A percentile compares a stretch with the other conserved stretches of the same genome.
phyloP scores from a whole-genome alignment of 2,329 filamentous ascomycete species.

The Cladosporium velox region DNA sequence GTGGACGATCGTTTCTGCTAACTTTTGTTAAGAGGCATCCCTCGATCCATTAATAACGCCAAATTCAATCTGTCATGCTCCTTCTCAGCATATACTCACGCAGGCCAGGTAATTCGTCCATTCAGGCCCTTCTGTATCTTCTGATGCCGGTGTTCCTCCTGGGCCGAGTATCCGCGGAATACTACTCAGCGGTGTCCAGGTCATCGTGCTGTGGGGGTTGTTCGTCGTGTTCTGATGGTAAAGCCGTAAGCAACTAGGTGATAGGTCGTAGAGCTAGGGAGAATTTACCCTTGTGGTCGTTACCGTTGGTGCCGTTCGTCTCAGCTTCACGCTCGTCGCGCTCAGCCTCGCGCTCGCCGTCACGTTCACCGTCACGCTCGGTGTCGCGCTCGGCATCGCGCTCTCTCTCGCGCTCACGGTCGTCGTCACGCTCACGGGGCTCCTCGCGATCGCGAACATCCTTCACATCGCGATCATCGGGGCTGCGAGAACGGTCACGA shows the following conservation, averaged over 20 bases:
- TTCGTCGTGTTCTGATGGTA: constrained; percentile 59
- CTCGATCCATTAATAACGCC: constrained; percentile 21
- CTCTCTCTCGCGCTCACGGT: constrained; percentile 61
- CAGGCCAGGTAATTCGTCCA: constrained; percentile 1
- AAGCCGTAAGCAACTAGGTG: constrained; percentile 31
- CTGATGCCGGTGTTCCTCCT: constrained; percentile 3
- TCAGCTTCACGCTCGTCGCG: constrained; percentile 38
- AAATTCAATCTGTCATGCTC: constrained; percentile 14
- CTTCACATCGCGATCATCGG: constrained; percentile 66
- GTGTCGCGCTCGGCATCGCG: constrained; percentile 39
- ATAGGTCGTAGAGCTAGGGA: constrained; percentile 5
- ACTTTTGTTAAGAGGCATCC: constrained; percentile 22
- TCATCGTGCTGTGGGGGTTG: constrained; percentile 88
- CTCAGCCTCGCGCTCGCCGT: constrained; percentile 61
- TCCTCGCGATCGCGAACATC: constrained; percentile 59
- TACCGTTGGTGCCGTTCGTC: constrained; percentile 61
- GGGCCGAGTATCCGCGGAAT: constrained; percentile 5
- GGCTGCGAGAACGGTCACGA: constrained; percentile 71
- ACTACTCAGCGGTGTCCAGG: constrained; percentile 85
- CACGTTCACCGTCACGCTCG: constrained; percentile 65
- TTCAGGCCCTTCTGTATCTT: constrained; percentile 2
- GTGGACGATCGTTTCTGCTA: constrained; percentile 21
- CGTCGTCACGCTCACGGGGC: constrained; percentile 42
- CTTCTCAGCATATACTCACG: constrained; percentile 15
- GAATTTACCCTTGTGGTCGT: constrained; percentile 80